A percentile compares a stretch with the other conserved stretches of the same genome.
These are phyloP conservation scores for Ogataea sp. DNA, from an alignment of 805 yeast species.

Conservation along the genomic window DNA sequence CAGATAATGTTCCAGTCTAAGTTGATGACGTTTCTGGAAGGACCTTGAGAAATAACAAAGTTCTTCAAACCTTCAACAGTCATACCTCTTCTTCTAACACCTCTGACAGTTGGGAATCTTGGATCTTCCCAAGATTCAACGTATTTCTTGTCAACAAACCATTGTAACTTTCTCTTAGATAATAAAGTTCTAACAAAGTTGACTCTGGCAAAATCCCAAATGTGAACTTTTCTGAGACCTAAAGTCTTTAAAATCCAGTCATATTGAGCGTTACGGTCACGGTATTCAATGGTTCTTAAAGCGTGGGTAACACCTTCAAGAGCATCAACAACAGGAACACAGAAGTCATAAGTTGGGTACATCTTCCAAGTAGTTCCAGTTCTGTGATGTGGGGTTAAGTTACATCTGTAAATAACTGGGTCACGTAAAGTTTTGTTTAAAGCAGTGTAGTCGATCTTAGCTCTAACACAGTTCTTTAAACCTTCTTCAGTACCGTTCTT, in stretches of 20 bases:
- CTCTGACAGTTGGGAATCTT: constrained; percentile 98
- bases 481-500: constrained; percentile 91
- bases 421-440: constrained; percentile 94
- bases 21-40: constrained; percentile 93
- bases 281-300: constrained; percentile 94
- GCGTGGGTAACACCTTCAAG: constrained; percentile 98
- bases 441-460: constrained; percentile 89
- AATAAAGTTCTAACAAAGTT: constrained; percentile 93
- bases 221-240: constrained; percentile 81
- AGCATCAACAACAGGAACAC: constrained; percentile 94
- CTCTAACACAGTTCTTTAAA: constrained; percentile 86
- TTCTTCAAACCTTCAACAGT: constrained; percentile 94
- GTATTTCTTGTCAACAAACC: constrained; percentile 91
- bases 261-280: constrained; percentile 98
- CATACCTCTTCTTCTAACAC: constrained; percentile 99
- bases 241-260: constrained; percentile 89
- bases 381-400: constrained; percentile 96
- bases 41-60: constrained; percentile 94
- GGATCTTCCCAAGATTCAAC: constrained; percentile 99
- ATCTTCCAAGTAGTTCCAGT: constrained; percentile 91
- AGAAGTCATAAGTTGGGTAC: constrained; percentile 98
- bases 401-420: constrained; percentile 96
- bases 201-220: constrained; percentile 98
- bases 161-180: constrained; percentile 96
- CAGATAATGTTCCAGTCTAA: constrained; percentile 96